Conservation (phyloP, 257 asterid genomes). For the Nicotiana undulata region DNA sequence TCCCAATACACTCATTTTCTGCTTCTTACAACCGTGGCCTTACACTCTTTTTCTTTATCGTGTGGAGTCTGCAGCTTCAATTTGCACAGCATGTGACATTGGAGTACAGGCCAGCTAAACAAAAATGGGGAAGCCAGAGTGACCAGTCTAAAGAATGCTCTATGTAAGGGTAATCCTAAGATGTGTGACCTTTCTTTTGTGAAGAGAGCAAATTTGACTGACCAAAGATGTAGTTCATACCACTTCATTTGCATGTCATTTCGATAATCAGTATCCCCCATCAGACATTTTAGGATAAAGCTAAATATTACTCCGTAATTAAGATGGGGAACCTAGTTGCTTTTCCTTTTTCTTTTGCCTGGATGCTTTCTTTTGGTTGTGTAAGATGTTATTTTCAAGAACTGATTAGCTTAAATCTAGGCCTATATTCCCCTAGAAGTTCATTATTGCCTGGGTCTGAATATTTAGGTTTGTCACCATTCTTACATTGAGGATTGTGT, state of each 20-base stretch:
- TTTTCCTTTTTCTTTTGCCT: neutral
- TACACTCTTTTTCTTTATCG: neutral
- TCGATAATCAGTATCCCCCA: neutral
- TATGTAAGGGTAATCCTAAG: conserved; percentile 15
- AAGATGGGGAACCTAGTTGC: neutral
- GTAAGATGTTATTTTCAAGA: neutral
- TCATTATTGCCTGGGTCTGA: neutral
- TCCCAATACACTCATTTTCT: neutral
- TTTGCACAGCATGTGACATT: conserved; percentile 42
- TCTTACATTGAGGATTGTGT: neutral
- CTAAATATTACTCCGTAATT: neutral
- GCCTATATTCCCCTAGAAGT: neutral
- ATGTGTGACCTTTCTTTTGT: neutral
- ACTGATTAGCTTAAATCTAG: neutral
- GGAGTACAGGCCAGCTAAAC: conserved; percentile 25
- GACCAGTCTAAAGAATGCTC: conserved; percentile 14
- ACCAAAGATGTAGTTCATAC: neutral
- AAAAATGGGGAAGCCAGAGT: conserved; percentile 8
- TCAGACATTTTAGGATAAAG: neutral
- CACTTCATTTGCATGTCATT: neutral
- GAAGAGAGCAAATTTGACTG: neutral
- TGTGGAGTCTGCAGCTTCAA: conserved; percentile 34
- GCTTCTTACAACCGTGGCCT: neutral
- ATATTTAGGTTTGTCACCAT: neutral
- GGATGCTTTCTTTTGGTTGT: neutral